A percentile compares a stretch with the other conserved stretches of the same genome.
phyloP scores from a whole-genome alignment of 169 alveolate genomes.

The Eimeria tenella region DNA sequence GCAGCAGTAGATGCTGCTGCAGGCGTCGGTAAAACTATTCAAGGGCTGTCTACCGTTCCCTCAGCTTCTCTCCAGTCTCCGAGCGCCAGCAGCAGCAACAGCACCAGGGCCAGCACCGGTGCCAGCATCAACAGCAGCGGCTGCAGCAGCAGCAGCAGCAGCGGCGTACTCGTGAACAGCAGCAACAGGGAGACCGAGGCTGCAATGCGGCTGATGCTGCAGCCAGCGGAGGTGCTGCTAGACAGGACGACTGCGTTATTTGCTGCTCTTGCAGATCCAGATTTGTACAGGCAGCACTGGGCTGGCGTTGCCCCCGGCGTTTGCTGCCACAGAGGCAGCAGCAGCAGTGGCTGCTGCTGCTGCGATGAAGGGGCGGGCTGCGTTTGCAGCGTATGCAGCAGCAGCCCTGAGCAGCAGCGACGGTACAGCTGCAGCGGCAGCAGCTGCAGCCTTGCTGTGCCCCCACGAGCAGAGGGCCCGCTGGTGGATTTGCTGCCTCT shows the following conservation, averaged over 20 bases:
- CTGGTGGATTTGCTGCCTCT: conserved; percentile 51
- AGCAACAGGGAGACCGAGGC: conserved; percentile 63
- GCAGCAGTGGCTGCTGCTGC: conserved; percentile 7
- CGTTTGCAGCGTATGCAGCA: not conserved
- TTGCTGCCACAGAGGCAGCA: conserved; percentile 42
- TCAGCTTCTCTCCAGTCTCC: no score
- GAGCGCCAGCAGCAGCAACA: not conserved
- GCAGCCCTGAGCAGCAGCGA: conserved; percentile 5
- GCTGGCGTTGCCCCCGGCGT: not conserved
- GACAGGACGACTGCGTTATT: conserved; percentile 45
- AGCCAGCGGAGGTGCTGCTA: conserved; percentile 66
- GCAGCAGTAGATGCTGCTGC: conserved; percentile 8
- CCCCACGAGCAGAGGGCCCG: conserved; percentile 42
- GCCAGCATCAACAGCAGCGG: not conserved
- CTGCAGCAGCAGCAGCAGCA: conserved; percentile 37
- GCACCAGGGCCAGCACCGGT: not conserved
- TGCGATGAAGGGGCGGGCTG: not conserved
- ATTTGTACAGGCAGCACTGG: conserved; percentile 61
- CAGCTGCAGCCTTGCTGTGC: conserved; percentile 61
- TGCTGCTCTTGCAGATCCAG: conserved; percentile 57
- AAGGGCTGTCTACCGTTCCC: no score
- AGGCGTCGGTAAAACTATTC: not conserved
- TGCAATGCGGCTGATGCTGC: conserved; percentile 29
- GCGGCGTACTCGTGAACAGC: not conserved
- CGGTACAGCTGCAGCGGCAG: conserved; percentile 71